Evolutionary conservation across 1,284 basidiomycete species (phyloP).

Genomic region (Clitocybe nebularis): DNA sequence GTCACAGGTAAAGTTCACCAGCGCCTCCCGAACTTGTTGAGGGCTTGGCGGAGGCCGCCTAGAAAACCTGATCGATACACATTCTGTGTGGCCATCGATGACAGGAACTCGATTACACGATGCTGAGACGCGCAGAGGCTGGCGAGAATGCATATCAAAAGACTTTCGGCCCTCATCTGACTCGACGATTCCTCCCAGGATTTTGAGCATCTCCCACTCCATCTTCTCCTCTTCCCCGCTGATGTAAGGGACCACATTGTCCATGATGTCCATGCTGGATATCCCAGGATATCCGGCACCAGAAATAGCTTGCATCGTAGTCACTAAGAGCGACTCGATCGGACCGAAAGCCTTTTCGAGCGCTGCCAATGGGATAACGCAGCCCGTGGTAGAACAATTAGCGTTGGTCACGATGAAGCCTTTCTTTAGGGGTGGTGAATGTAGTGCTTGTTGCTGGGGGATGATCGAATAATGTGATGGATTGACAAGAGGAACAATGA

Average conservation of each 20-base stretch:
- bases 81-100: slow-evolving; percentile 88
- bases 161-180: slow-evolving; percentile 46
- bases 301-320: slow-evolving; percentile 97
- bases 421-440: slow-evolving; percentile 69
- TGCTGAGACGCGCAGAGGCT: slow-evolving; percentile 85
- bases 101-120: slow-evolving; percentile 92
- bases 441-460: slow-evolving; percentile 72
- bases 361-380: slow-evolving; percentile 90
- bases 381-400: slow-evolving; percentile 96
- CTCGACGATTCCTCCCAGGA: slow-evolving; percentile 76
- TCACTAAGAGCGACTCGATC: slow-evolving; percentile 85
- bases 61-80: slow-evolving; percentile 85
- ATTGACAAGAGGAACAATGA: slow-evolving; percentile 97
- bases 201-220: slow-evolving; percentile 98
- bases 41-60: slow-evolving; percentile 79
- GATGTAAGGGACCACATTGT: slow-evolving; percentile 97
- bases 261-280: slow-evolving; percentile 86
- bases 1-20: slow-evolving; percentile 73
- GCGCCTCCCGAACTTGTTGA: slow-evolving; percentile 84
- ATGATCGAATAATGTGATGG: slow-evolving; percentile 84
- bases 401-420: slow-evolving; percentile 99
- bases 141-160: slow-evolving; percentile 84
- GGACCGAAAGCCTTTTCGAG: slow-evolving; percentile 93
- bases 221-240: slow-evolving; percentile 98
- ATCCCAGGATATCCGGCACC: slow-evolving; percentile 97